A percentile compares a stretch with the other conserved stretches of the same genome.
These are phyloP conservation scores for Beauveria medogensis DNA, from an alignment of 2,329 filamentous ascomycete species.

Conservation along the genomic window DNA sequence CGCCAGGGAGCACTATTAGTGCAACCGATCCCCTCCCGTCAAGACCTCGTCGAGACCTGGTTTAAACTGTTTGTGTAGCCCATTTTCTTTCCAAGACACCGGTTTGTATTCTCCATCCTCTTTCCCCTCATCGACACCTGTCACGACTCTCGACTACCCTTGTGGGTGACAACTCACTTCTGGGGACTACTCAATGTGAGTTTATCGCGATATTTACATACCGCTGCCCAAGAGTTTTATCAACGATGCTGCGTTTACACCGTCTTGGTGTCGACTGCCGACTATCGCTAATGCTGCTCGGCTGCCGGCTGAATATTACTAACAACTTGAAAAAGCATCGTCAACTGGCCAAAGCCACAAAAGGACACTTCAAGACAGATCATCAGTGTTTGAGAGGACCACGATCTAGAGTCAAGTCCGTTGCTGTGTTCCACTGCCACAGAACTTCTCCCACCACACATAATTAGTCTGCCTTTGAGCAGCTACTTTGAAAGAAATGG, in stretches of 20 bases:
- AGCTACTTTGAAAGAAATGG: conserved; percentile 22
- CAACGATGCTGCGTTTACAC: background rate
- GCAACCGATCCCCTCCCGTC: conserved; percentile 23
- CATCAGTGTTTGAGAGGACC: background rate
- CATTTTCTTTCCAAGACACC: conserved; percentile 30
- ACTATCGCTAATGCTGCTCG: background rate
- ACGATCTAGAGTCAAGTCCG: background rate
- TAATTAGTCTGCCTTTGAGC: background rate
- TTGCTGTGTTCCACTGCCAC: background rate
- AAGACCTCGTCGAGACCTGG: conserved; percentile 31
- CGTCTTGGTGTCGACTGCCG: background rate
- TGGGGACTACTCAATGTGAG: conserved; percentile 55
- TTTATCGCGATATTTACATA: conserved; percentile 15
- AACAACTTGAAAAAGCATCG: background rate
- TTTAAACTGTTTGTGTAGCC: conserved; percentile 25
- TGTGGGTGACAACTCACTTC: conserved; percentile 26
- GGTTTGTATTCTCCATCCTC: conserved; percentile 26
- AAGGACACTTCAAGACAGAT: background rate
- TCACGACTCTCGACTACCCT: conserved; percentile 22
- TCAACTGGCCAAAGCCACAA: background rate
- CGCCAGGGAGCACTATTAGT: conserved; percentile 23
- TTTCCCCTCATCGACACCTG: conserved; percentile 27
- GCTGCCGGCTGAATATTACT: background rate
- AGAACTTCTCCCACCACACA: background rate
- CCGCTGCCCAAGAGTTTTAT: no score